Conservation (phyloP, 2,329 filamentous ascomycete species). For the Fusarium subtropicale region DNA sequence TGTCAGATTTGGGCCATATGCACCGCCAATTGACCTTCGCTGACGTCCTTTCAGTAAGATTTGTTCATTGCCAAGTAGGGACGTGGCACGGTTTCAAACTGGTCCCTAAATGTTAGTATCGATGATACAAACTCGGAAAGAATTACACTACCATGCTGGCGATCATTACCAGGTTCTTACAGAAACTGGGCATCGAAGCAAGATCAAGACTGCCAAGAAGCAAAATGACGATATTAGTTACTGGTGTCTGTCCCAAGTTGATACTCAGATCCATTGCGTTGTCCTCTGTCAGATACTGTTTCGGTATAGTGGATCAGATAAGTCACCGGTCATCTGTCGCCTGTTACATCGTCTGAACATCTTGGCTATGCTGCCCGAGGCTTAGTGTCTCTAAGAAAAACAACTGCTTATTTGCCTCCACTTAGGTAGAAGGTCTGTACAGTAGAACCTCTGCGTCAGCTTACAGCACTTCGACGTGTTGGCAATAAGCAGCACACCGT, state of each 20-base stretch:
- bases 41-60: conserved; percentile 15
- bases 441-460: background rate
- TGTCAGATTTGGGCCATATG: background rate
- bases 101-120: background rate
- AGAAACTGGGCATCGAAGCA: too few species aligned
- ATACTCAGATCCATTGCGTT: background rate
- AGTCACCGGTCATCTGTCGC: background rate
- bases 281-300: background rate
- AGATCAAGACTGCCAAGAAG: background rate
- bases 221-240: background rate
- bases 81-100: background rate
- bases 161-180: background rate
- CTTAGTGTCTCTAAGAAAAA: background rate
- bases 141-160: background rate
- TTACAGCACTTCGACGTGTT: background rate
- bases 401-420: background rate
- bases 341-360: background rate
- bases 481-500: background rate
- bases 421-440: background rate
- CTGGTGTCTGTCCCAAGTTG: background rate
- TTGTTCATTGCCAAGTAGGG: background rate
- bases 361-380: background rate
- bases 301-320: background rate
- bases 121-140: background rate
- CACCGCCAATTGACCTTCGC: background rate